Base-by-base conservation (phyloP, 2,329 filamentous ascomycete species). In the Trichoderma simmonsii region DNA sequence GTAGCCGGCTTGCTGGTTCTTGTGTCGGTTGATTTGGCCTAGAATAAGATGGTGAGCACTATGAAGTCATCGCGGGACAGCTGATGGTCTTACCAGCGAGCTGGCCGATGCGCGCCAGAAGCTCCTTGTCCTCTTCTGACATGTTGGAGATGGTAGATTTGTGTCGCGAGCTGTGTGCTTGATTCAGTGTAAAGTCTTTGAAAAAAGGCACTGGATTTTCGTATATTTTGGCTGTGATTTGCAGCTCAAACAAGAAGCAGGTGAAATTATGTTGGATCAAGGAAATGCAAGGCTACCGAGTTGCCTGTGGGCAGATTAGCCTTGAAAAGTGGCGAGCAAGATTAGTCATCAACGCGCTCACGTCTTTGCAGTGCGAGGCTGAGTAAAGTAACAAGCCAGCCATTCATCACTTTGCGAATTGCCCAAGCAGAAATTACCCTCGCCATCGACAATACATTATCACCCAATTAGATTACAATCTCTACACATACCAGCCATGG, bases 21-120 rank as follows among this genome's bases (percentile, higher is more conserved):
- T 94, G 83, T 93, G 91, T 67, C 90, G 89, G 79, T 94, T 94
- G 79, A 96, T 95, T 81, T 93, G 91, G 75, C 92, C 92, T 94
- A 75, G 11, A 51, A 54, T 24, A n/a, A 21, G 18, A 74, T 74
- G 6, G 73, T 79, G 68, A 82, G 74, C 77, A 61, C 71, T 70
- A 56, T 34, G 66, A 72, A 73, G 71, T 66, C 56, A 64, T 68
- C 73, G 59, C 34, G 32, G 56, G 36, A 48, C 43, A 14, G 30
- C 61, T 34, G 51, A 68, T 60, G 78, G 26, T 18, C 81, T 59
- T 79, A 86, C 86, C 84, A 71, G 87, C 85, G 67, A 88, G 79
- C 56, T 83, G 83, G 76, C 84, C 81, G 78, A 90, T 90, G 75
- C 83, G 83, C 67, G 85, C 86, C 77, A 88, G 80, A 74, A 89